These are phyloP conservation scores for Ogataea glucozyma DNA, from an alignment of 805 yeast genomes.

Conservation along the genomic window DNA sequence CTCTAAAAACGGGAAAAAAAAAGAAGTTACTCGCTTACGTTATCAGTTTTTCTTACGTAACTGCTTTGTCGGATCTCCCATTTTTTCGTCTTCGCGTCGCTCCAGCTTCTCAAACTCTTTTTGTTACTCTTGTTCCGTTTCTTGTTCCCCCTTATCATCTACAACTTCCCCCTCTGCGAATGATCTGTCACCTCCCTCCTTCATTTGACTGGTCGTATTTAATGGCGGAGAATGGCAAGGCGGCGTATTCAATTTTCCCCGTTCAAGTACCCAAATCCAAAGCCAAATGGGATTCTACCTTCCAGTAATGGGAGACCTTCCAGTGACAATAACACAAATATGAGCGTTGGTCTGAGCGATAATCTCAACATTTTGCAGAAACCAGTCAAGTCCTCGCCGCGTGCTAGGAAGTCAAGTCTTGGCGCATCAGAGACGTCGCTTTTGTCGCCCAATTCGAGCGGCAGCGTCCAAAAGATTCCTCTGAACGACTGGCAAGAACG, in stretches of 20 bases:
- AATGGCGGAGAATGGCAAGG: constrained; percentile 17
- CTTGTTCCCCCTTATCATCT: neutral
- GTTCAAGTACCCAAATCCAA: constrained; percentile 20
- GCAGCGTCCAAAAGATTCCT: constrained; percentile 10
- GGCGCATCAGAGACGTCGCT: neutral
- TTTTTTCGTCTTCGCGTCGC: neutral
- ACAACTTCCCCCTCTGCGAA: too few species aligned
- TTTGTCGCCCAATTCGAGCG: too few species aligned
- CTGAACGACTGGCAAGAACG: constrained; percentile 15
- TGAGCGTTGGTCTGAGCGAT: neutral
- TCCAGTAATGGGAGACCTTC: neutral
- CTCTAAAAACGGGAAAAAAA: constrained; percentile 2
- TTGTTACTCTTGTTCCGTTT: neutral
- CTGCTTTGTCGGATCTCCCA: neutral
- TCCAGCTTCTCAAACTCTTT: neutral
- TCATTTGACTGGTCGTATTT: neutral
- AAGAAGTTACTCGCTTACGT: too few species aligned
- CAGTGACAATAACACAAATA: neutral
- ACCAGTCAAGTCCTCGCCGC: neutral
- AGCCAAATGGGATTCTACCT: neutral
- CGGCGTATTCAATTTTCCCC: constrained; percentile 27
- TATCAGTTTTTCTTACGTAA: too few species aligned
- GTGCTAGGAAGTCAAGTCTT: neutral
- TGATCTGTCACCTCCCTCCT: neutral
- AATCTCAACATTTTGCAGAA: neutral